Base-by-base conservation (phyloP, 2,329 filamentous ascomycete species). In the Aspergillus awamori region DNA sequence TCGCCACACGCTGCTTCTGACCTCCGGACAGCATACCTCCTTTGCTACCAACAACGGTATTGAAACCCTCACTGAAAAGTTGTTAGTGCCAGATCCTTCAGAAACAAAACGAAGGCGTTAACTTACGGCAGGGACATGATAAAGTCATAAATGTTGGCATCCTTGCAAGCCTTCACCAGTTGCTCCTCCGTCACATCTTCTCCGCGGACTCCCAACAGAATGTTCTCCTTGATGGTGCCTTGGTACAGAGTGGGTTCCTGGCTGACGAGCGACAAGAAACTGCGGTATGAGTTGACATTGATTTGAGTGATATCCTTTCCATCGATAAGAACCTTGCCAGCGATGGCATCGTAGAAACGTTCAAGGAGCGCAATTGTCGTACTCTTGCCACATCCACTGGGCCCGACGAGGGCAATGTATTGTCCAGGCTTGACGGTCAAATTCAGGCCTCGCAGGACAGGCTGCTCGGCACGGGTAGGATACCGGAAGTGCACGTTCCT, bases 171-270 rank as follows among this genome's bases (percentile, higher is more conserved):
- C 70, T 88, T 86, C 58, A 90, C 84, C 55, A 98, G 83, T 1
- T 85, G 84, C 59, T 89, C 87, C 61, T 97, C 92, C 0, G 86
- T 77, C 0, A 95, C 84, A 28, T 88, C 82, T 5, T 89, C 86
- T 11, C 83, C 80, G 7, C 89, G 81, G 41, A 87, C 87, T 48
- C 93, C 92, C 2, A 98, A 85, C 5, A 96, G 79, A 64, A 98
- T 92, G 74, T 98, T 98, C 36, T 98, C 93, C 66, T 85, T 86
- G 70, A 99, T 92, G 0, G 90, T 93, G 47, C 94, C 95, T 75
- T 96, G 93, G 78, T 97, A 99, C 0, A 99, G 80, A 0, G 94
- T 97, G 0, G 95, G 94, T 74, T 98, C 95, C 74, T 98, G 95
- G 36, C 90, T 93, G 13, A 99, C 94, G 8, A 99, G 88, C 0